Evolutionary conservation across 75 land plant species (phyloP).

Genomic region (Adiantum capillusveneris): DNA sequence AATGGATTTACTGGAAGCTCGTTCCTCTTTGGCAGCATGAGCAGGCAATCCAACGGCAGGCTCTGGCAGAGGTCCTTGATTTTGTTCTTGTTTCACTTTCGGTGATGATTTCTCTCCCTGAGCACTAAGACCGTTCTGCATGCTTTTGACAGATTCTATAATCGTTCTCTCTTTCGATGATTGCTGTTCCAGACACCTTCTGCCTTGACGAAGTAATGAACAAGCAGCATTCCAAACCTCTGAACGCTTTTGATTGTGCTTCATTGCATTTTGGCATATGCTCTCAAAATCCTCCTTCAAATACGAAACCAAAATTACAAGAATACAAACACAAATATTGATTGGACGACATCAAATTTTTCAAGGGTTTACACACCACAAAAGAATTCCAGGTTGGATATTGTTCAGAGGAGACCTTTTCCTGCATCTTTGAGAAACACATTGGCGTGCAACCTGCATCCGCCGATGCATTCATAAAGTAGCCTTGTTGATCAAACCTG

Average conservation of each 20-base stretch:
- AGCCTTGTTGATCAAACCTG: too few species aligned
- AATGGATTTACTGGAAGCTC: too few species aligned
- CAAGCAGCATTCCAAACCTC: constrained; percentile 23
- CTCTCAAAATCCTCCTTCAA: constrained; percentile 27
- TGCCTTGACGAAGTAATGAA: constrained; percentile 14
- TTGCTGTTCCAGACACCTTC: constrained; percentile 15
- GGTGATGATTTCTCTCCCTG: too few species aligned
- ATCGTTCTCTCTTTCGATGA: neutral
- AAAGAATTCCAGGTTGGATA: constrained; percentile 20
- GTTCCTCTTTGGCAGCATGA: too few species aligned
- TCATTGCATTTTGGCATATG: constrained; percentile 30
- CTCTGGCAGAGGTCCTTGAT: too few species aligned
- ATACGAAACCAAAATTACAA: neutral
- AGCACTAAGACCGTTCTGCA: too few species aligned
- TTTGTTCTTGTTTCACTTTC: too few species aligned
- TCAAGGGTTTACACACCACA: constrained; percentile 17
- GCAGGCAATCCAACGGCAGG: too few species aligned
- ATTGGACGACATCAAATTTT: neutral
- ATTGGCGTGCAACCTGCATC: neutral
- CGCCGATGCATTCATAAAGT: neutral
- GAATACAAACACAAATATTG: neutral
- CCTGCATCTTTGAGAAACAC: constrained; percentile 24
- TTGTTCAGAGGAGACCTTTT: constrained; percentile 14
- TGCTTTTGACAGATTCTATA: too few species aligned
- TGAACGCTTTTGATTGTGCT: constrained; percentile 18